Conservation (phyloP, 495 filamentous ascomycete genomes). For the Recurvomyces mirabilis region DNA sequence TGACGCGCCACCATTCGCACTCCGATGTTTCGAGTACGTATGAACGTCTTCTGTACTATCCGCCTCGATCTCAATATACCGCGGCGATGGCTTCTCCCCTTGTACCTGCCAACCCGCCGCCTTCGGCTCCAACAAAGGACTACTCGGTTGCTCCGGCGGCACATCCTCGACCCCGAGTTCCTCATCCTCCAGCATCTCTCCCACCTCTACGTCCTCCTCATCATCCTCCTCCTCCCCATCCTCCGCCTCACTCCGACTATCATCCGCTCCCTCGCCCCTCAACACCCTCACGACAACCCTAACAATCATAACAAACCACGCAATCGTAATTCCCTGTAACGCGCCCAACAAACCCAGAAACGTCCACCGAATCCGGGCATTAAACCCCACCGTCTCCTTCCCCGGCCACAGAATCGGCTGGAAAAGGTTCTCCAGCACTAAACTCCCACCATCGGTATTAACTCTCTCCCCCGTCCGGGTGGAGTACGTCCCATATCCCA, state of each 20-base stretch:
- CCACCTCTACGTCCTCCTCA: slow-evolving; percentile 34
- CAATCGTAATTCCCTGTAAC: slow-evolving; percentile 66
- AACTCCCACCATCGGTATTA: slow-evolving; percentile 43
- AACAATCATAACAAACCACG: slow-evolving; percentile 87
- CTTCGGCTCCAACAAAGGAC: neutral
- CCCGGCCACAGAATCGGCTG: slow-evolving; percentile 57
- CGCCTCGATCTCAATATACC: slow-evolving; percentile 18
- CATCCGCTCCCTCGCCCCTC: slow-evolving; percentile 67
- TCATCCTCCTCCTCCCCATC: slow-evolving; percentile 51
- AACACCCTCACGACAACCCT: slow-evolving; percentile 67
- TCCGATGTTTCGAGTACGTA: neutral
- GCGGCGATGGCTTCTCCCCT: too few relatives aligned
- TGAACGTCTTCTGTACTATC: slow-evolving; percentile 2
- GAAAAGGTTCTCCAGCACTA: slow-evolving; percentile 49
- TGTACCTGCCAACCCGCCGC: too few relatives aligned
- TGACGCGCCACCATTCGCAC: neutral
- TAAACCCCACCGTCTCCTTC: slow-evolving; percentile 62
- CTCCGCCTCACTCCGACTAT: slow-evolving; percentile 80
- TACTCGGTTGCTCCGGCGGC: neutral
- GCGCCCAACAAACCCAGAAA: slow-evolving; percentile 68
- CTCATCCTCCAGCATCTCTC: too few relatives aligned
- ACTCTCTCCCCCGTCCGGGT: slow-evolving; percentile 39
- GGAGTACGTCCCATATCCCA: slow-evolving; percentile 60
- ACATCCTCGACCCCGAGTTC: slow-evolving; percentile 1
- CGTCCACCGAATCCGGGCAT: slow-evolving; percentile 53